These are phyloP conservation scores for Funneliformis geosporum DNA, from an alignment of 192 early-diverging fungal species.

Conservation along the genomic window DNA sequence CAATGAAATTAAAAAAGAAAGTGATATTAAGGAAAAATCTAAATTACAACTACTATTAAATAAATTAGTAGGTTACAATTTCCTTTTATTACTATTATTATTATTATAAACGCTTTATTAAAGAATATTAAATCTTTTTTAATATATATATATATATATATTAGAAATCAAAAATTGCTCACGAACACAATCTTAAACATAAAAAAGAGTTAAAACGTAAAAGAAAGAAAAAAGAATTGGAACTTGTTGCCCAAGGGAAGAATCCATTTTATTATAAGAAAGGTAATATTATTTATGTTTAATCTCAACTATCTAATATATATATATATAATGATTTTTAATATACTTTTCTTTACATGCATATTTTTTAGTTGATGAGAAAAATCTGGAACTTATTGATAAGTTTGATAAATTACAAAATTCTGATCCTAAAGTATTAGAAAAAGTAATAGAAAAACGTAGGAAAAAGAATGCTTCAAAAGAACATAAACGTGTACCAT, in stretches of 20 bases:
- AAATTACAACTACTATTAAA: conserved; percentile 62
- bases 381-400: conserved; percentile 84
- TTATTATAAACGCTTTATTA: no score
- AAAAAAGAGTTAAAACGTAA: conserved; percentile 68
- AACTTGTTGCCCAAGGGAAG: conserved; percentile 85
- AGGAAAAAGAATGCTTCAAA: conserved; percentile 92
- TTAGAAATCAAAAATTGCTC: conserved; percentile 47
- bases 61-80: conserved; percentile 58
- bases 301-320: conserved; percentile 18
- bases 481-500: conserved; percentile 73
- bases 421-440: conserved; percentile 67
- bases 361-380: conserved; percentile 60
- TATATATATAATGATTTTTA: conserved; percentile 29
- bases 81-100: no score
- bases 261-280: conserved; percentile 93
- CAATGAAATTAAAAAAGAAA: conserved; percentile 65
- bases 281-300: conserved; percentile 51
- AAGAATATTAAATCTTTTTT: no score
- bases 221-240: conserved; percentile 80
- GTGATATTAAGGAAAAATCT: conserved; percentile 59
- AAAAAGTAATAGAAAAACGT: conserved; percentile 88
- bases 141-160: not conserved
- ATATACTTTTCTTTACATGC: not conserved
- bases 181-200: conserved; percentile 52
- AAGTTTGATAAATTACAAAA: conserved; percentile 75